Base-by-base conservation (phyloP, 768 basidiomycete genomes). In the Tricholoma hemisulphureum region DNA sequence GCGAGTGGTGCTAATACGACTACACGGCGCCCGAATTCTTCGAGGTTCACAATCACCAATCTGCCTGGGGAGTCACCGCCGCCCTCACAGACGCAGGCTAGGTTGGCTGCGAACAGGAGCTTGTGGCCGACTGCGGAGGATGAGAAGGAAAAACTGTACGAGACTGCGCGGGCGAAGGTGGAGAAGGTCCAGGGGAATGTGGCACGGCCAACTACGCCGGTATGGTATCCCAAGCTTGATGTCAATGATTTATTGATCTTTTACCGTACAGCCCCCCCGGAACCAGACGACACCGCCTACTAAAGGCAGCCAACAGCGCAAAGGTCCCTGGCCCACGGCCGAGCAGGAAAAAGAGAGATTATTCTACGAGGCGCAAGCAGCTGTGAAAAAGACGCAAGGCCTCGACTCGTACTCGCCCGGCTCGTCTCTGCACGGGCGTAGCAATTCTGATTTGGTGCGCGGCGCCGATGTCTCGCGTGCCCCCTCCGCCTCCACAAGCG, bases 291-390 rank as follows among this genome's bases (percentile, higher is more conserved):
- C 69, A 41, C 61, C 69, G 26, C 60, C 65, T 13, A 45, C 67
- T 11, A 65, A 62, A 35, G 53, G 69, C 55, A 61, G 14, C 10
- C 62, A 35, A 3, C 51, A 66, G 16, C 48, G 65, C 18, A 58
- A 58, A 28, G 63, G 67, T 28, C 68, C 69, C 35, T 92, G 88
- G 88, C 75, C 76, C 6, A 80, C 86, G 1, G 89, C 92, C 0
- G 91, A 91, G 70, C 82, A 85, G 55, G 91, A 93, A 67, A 93
- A 93, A 64, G 71, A 80, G 1, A 77, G 80, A n/a, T 67, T 91
- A n/a, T 91, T 81, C 69, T 76, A 87, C 51, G 69, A 83, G 50
- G 89, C 91, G 0, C 85, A 86, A 64, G 83, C 80, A 1, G 85
- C 81, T n/a, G 91, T 84, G 2, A 78, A 75, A 55, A 79, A 77